phyloP scores from a whole-genome alignment of 257 asterid species.

The Fraxinus excelsior region DNA sequence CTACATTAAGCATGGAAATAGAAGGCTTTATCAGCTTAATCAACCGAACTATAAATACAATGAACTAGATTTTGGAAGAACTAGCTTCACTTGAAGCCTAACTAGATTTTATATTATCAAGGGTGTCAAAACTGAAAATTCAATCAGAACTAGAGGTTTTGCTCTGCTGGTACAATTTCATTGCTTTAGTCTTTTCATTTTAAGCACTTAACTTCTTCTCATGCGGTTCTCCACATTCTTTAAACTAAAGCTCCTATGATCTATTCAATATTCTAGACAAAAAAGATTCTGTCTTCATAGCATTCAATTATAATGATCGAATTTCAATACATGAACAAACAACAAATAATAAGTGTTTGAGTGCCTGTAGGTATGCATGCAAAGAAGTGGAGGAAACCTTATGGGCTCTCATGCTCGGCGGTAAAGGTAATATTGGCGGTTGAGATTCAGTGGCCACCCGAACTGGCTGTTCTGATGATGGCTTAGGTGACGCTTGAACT shows the following conservation, averaged over 20 bases:
- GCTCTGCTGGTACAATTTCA: neutral
- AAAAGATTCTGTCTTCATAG: neutral
- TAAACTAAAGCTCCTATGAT: neutral
- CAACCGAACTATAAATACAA: neutral
- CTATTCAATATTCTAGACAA: conserved; percentile 1
- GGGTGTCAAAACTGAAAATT: neutral
- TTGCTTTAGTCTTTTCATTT: conserved; percentile 9
- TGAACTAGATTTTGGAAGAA: neutral
- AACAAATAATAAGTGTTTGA: neutral
- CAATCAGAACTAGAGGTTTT: neutral
- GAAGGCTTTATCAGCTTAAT: neutral
- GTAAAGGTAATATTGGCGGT: conserved; percentile 86
- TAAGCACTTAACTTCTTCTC: neutral
- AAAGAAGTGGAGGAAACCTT: conserved; percentile 47
- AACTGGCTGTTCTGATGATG: conserved; percentile 49
- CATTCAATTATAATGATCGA: neutral
- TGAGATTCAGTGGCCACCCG: conserved; percentile 63
- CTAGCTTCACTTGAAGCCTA: neutral
- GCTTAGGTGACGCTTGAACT: conserved; percentile 62
- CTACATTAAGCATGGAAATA: neutral
- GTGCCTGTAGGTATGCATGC: neutral
- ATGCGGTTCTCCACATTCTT: neutral
- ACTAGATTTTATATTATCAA: neutral
- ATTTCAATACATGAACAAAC: conserved; percentile 9
- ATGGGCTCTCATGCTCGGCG: conserved; percentile 58